Base-by-base conservation (phyloP, 2,329 filamentous ascomycete species). In the Venturia oleaginea region DNA sequence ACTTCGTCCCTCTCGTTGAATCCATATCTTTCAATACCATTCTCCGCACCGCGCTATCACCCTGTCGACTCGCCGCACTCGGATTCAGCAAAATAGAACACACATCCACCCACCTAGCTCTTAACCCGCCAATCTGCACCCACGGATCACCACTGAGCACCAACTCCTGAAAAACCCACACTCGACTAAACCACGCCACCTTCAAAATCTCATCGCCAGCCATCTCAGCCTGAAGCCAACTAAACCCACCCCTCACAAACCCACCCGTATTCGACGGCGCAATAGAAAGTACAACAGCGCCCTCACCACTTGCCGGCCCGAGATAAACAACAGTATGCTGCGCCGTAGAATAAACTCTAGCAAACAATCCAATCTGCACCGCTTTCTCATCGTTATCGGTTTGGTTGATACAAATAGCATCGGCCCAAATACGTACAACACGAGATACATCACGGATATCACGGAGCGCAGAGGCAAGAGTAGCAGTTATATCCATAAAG, bases 391-490 rank as follows among this genome's bases (percentile, higher is more conserved):
- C 38, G 11, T 62, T 34, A 19, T 62, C 60, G 3, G 4, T 32
- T 37, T 62, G 60, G 24, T 62, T 62, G 22, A 62, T 46, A 62
- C 60, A 46, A 22, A 62, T n/a, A 4, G 60, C 60, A 30, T 62
- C 60, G 2, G 40, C 40, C 60, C 60, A 62, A 7, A 62, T 38
- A 4, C 40, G 7, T 17, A 55, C 51, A 38, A 60, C 10, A 4
- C 57, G 11, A 15, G 8, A 24, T 1, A 1, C 34, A 40, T 60
- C 57, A 1, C 57, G 32, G 19, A 60, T 24, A 37, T 40, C 24
- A 5, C 57, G 19, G 15, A 60, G 57, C 15, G 57, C 57, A 22
- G 57, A 40, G 1, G 40, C 57, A 17, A 60, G 57, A 27, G n/a
- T 40, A 17, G 57, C 57, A 4, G 57, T 60, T 3, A 60, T 60